A percentile compares a stretch with the other conserved stretches of the same genome.
These are phyloP conservation scores for Rhododendron griersonianum DNA, from an alignment of 148 eudicot genomes.

Conservation along the genomic window DNA sequence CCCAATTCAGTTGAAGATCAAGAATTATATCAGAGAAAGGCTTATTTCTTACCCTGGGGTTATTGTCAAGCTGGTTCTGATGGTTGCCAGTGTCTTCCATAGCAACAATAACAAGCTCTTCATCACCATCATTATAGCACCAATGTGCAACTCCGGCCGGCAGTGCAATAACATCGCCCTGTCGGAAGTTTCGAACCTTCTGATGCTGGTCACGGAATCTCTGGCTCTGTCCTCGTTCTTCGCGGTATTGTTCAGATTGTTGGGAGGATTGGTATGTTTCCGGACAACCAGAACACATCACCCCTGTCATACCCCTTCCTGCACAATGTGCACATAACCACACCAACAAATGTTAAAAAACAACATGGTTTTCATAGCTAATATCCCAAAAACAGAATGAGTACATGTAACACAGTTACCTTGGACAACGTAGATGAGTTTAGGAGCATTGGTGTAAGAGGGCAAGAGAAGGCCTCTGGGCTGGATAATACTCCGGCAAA, in stretches of 20 bases:
- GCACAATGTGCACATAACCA: background rate
- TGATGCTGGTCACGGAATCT: slow-evolving; percentile 63
- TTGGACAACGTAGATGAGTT: slow-evolving; percentile 42
- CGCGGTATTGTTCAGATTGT: background rate
- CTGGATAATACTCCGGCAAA: slow-evolving; percentile 41
- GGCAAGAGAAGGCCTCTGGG: slow-evolving; percentile 72
- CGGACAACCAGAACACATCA: slow-evolving; percentile 66
- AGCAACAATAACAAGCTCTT: slow-evolving; percentile 40
- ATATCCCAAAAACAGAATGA: too few relatives aligned
- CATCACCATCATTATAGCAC: slow-evolving; percentile 61
- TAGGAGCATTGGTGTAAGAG: slow-evolving; percentile 46
- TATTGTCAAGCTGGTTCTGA: slow-evolving; percentile 70
- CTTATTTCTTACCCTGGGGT: slow-evolving; percentile 43
- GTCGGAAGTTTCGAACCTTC: slow-evolving; percentile 42
- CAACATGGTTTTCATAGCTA: too few relatives aligned
- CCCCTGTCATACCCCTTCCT: slow-evolving; percentile 62
- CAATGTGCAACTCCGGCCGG: slow-evolving; percentile 74
- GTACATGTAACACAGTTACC: slow-evolving; percentile 24
- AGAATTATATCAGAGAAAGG: background rate
- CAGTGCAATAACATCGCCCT: slow-evolving; percentile 59
- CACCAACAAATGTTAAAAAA: too few relatives aligned
- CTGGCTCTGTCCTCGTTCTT: slow-evolving; percentile 3
- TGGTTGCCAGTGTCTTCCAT: slow-evolving; percentile 44
- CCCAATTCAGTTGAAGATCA: too few relatives aligned
- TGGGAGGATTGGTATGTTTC: slow-evolving; percentile 59